Conservation (phyloP, 768 basidiomycete species). For the Tephrocybe sp. region DNA sequence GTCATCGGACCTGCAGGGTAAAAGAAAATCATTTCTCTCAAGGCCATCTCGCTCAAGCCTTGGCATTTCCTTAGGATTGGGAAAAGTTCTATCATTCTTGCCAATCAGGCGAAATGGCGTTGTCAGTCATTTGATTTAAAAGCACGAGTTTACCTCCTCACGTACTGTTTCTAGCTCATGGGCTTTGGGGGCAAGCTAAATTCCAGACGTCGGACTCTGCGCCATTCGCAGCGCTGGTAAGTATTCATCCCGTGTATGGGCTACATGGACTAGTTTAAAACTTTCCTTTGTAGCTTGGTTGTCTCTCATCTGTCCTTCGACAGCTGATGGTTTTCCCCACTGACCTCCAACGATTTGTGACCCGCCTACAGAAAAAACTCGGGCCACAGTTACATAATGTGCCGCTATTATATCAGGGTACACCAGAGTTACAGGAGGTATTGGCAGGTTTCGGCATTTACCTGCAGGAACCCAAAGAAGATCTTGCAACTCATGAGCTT, state of each 20-base stretch:
- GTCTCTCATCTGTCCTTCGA: conserved; percentile 68
- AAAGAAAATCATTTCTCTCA: too few species aligned
- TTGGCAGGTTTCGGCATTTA: conserved; percentile 53
- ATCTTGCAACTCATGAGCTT: conserved; percentile 57
- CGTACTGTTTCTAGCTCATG: conserved; percentile 45
- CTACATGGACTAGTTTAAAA: neutral
- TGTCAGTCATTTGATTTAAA: conserved; percentile 32
- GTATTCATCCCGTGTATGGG: neutral
- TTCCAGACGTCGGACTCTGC: conserved; percentile 65
- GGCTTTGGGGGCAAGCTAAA: conserved; percentile 78
- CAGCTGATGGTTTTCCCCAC: conserved; percentile 76
- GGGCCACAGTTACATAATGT: conserved; percentile 72
- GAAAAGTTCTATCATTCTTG: conserved; percentile 72
- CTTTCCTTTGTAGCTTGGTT: conserved; percentile 47
- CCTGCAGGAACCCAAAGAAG: conserved; percentile 51
- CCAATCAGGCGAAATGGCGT: conserved; percentile 73
- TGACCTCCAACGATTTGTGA: conserved; percentile 67
- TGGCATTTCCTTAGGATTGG: conserved; percentile 63
- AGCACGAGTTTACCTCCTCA: neutral
- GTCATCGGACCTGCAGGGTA: conserved; percentile 68
- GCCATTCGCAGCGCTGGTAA: conserved; percentile 60
- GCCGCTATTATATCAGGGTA: conserved; percentile 69
- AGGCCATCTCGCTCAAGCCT: too few species aligned
- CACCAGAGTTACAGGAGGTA: conserved; percentile 68
- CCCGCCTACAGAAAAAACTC: conserved; percentile 53